Conservation (phyloP, 192 early-diverging fungal genomes). For the Linderina pennispora region DNA sequence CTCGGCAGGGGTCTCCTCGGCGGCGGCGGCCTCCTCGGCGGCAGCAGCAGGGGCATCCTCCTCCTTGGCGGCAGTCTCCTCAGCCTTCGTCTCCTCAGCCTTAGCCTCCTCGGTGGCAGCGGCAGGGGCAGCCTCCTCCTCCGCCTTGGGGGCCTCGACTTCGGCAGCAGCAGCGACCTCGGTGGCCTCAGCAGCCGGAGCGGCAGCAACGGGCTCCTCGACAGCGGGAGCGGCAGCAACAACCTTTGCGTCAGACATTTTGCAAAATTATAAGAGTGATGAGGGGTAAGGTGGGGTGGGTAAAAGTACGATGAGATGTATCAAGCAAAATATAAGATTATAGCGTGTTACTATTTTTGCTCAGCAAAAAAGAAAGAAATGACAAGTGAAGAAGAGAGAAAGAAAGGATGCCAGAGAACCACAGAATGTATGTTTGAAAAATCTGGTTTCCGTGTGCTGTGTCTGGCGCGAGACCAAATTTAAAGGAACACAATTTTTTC, state of each 20-base stretch:
- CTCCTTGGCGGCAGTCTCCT: conserved; percentile 9
- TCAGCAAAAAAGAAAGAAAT: background rate
- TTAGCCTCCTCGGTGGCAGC: background rate
- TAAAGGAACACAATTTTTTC: too few species aligned
- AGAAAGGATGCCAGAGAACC: background rate
- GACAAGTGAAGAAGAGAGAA: background rate
- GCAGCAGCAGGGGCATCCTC: conserved; percentile 9
- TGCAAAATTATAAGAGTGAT: background rate
- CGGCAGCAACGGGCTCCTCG: background rate
- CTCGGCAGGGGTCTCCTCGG: conserved; percentile 13
- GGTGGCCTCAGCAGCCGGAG: too few species aligned
- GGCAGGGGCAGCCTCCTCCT: background rate
- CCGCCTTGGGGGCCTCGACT: background rate
- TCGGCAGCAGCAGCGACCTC: background rate
- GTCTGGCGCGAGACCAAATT: too few species aligned
- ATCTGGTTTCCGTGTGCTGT: too few species aligned
- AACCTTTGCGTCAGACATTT: background rate
- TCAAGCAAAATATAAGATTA: background rate
- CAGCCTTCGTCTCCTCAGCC: conserved; percentile 6
- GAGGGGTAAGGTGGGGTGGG: background rate
- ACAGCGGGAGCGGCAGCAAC: background rate
- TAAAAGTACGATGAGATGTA: background rate
- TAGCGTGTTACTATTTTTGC: background rate
- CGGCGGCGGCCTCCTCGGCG: conserved; percentile 6
- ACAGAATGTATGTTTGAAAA: background rate